A percentile compares a stretch with the other conserved stretches of the same genome.
phyloP scores from a whole-genome alignment of 768 basidiomycete species.

The Suillus tomentosus region DNA sequence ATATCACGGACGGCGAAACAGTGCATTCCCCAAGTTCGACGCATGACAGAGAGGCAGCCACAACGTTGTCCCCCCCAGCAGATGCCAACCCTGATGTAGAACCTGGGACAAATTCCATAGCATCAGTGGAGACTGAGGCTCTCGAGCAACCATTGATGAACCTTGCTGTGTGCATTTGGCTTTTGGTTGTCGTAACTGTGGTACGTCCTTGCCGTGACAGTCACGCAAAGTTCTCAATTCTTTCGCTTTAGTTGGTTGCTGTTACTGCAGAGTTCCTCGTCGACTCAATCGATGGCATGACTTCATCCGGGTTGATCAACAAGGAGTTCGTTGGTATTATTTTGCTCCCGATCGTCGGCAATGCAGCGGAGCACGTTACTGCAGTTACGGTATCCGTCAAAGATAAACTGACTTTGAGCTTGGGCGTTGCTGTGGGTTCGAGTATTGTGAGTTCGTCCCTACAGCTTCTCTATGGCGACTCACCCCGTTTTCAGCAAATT shows the following conservation, averaged over 20 bases:
- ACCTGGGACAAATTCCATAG: background rate
- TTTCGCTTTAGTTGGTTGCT: slow-evolving; percentile 45
- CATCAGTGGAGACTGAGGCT: slow-evolving; percentile 29
- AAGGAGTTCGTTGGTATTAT: slow-evolving; percentile 87
- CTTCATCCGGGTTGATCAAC: slow-evolving; percentile 53
- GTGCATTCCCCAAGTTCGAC: background rate
- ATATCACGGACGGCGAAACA: background rate
- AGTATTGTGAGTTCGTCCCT: slow-evolving; percentile 58
- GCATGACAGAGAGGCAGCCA: background rate
- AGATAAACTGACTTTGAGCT: slow-evolving; percentile 82
- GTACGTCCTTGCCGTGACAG: slow-evolving; percentile 40
- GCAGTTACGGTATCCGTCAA: slow-evolving; percentile 92
- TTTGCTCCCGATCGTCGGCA: slow-evolving; percentile 89
- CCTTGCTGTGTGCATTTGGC: slow-evolving; percentile 49
- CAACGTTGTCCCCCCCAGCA: background rate
- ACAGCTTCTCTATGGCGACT: background rate
- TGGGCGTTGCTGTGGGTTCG: slow-evolving; percentile 88
- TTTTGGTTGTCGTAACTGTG: slow-evolving; percentile 61
- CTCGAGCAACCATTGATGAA: slow-evolving; percentile 49
- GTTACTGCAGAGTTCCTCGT: slow-evolving; percentile 71
- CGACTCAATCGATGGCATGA: slow-evolving; percentile 78
- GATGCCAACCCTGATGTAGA: slow-evolving; percentile 1
- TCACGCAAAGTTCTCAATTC: background rate
- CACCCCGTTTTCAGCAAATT: slow-evolving; percentile 58
- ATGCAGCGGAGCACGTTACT: slow-evolving; percentile 90